Evolutionary conservation across 1,139 yeast species (phyloP).

Genomic region (Candida sp.): DNA sequence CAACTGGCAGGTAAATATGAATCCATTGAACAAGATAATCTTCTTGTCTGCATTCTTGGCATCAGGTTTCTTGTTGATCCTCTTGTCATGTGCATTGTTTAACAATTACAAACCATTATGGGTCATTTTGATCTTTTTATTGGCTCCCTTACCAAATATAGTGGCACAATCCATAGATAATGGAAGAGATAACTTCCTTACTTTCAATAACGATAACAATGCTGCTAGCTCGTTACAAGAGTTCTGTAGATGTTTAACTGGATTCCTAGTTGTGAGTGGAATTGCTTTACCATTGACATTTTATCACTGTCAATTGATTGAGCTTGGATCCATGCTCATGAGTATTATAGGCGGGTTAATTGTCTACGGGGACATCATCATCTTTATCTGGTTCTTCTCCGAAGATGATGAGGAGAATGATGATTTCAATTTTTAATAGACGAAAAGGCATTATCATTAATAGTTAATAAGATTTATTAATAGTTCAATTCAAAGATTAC

Average conservation of each 20-base stretch:
- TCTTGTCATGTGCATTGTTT: constrained; percentile 70
- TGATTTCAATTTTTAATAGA: constrained; percentile 43
- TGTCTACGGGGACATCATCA: constrained; percentile 67
- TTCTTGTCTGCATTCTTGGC: constrained; percentile 70
- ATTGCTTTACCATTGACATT: constrained; percentile 62
- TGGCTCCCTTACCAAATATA: constrained; percentile 71
- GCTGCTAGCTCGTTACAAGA: constrained; percentile 52
- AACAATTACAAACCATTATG: constrained; percentile 69
- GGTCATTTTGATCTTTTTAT: constrained; percentile 60
- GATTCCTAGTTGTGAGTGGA: constrained; percentile 66
- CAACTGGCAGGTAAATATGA: constrained; percentile 17
- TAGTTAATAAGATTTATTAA: too few species aligned
- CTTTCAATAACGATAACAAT: constrained; percentile 49
- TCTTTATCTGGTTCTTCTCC: constrained; percentile 68
- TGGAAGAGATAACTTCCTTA: constrained; percentile 57
- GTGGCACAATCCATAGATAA: constrained; percentile 40
- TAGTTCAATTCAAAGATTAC: neutral
- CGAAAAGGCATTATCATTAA: neutral
- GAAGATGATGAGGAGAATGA: constrained; percentile 52
- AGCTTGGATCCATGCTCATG: constrained; percentile 57
- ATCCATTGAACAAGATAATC: constrained; percentile 69
- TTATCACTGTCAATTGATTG: constrained; percentile 57
- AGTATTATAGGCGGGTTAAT: constrained; percentile 69
- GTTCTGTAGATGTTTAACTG: constrained; percentile 60
- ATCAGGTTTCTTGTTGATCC: constrained; percentile 68